Base-by-base conservation (phyloP, 2,329 filamentous ascomycete species). In the Hypoxylon sp. region DNA sequence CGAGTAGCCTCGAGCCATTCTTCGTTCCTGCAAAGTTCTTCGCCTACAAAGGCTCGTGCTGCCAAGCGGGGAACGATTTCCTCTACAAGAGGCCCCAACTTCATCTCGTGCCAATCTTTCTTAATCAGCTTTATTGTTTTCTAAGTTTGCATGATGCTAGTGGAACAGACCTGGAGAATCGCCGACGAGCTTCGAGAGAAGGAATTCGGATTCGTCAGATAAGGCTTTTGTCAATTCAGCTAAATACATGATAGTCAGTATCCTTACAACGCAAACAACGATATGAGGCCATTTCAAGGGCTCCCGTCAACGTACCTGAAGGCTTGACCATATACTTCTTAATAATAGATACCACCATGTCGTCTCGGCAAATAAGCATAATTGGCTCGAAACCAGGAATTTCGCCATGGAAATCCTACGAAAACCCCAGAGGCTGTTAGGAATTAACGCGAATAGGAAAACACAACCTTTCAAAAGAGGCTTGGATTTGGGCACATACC, bases 31-130 rank as follows among this genome's bases (percentile, higher is more conserved):
- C 81, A 82, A 6, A 84, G 72, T 29, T 80, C 76, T 2, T 78
- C 67, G 4, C 84, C 84, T 2, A 86, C 70, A 54, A 86, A 85
- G 9, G 84, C 77, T 9, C 83, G 78, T 0, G 83, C 81, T 0
- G 84, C 84, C 22, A 87, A 64, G 14, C 83, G 82, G 17, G 82
- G 80, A 2, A 87, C 78, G 2, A 84, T 68, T 14, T 78, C 73
- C 0, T 81, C 77, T 9, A 82, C 33, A 14, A 75, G 66, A 1
- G 73, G 65, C 5, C 73, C 72, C 24, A 83, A 70, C n/a, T 63
- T 65, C 33, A 80, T 72, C 8, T 78, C 64, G 22, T 73, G 76
- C 83, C 83, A 84, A 58, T 82, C 82, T 82, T 55, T 37, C 5
- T 54, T 14, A 29, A 46, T 59, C 63, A 70, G 44, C 39, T 48